phyloP scores from a whole-genome alignment of 129 eudicot species.

The Sambucus nigra region DNA sequence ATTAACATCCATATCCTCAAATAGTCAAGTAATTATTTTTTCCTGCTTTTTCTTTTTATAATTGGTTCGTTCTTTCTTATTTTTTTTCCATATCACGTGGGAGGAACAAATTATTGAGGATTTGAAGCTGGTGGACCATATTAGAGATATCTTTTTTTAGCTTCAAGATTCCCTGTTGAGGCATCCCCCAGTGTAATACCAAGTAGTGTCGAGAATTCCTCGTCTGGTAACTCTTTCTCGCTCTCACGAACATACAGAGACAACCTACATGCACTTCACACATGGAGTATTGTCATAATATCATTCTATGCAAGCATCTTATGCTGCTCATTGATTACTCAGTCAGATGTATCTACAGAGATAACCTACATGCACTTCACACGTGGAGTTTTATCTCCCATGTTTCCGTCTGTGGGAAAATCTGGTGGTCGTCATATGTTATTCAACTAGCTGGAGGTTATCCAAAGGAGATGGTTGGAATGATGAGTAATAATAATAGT shows the following conservation, averaged over 20 bases:
- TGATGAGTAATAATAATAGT: too few relatives aligned
- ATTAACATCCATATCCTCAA: too few relatives aligned
- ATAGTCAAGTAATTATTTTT: too few relatives aligned
- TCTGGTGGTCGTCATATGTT: conserved; percentile 11
- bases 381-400: conserved; percentile 14
- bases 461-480: conserved; percentile 13
- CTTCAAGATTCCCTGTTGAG: conserved; percentile 35
- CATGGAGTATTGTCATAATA: conserved; percentile 5
- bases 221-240: conserved; percentile 42
- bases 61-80: neutral
- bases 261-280: too few relatives aligned
- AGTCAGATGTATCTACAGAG: conserved; percentile 60
- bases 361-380: too few relatives aligned
- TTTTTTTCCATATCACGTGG: neutral
- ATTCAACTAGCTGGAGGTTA: conserved; percentile 17
- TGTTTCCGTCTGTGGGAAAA: conserved; percentile 16
- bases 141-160: conserved; percentile 35
- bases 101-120: conserved; percentile 59
- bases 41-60: neutral
- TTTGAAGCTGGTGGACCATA: conserved; percentile 44
- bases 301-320: conserved; percentile 14
- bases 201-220: conserved; percentile 22
- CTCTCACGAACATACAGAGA: too few relatives aligned
- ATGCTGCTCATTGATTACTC: conserved; percentile 20
- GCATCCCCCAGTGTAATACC: conserved; percentile 13